Evolutionary conservation across 768 basidiomycete species (phyloP).

Genomic region (Suillus tomentosus): DNA sequence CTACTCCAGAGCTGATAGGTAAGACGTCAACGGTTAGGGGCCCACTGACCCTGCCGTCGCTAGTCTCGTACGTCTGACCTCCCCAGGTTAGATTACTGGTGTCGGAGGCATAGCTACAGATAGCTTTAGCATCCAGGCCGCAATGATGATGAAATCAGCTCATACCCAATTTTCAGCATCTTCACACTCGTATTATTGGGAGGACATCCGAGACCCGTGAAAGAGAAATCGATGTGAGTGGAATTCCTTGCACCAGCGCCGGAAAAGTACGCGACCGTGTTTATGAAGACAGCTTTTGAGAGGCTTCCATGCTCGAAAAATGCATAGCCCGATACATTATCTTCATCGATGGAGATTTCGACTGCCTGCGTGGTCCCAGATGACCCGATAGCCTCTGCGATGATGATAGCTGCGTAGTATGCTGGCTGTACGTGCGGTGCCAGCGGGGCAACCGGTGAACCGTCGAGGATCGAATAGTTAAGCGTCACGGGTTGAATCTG

Average conservation of each 20-base stretch:
- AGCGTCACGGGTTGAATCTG: constrained; percentile 67
- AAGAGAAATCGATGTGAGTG: constrained; percentile 8
- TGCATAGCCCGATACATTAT: constrained; percentile 47
- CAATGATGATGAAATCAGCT: neutral
- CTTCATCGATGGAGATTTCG: constrained; percentile 51
- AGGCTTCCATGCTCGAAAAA: neutral
- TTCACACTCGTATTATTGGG: constrained; percentile 43
- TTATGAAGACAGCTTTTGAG: constrained; percentile 57
- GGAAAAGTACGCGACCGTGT: constrained; percentile 52
- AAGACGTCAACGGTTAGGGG: constrained; percentile 30
- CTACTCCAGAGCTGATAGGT: constrained; percentile 40
- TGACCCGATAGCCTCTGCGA: constrained; percentile 56
- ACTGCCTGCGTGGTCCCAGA: constrained; percentile 42
- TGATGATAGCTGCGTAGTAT: constrained; percentile 67
- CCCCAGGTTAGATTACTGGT: constrained; percentile 56
- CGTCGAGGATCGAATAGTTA: constrained; percentile 59
- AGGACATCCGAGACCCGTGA: neutral
- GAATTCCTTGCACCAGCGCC: constrained; percentile 27
- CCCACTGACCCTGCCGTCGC: constrained; percentile 44
- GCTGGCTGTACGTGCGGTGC: constrained; percentile 64
- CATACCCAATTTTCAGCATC: constrained; percentile 48
- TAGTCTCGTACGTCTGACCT: constrained; percentile 48
- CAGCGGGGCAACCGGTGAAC: constrained; percentile 50
- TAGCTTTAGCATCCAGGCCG: neutral
- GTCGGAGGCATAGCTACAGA: constrained; percentile 49